Conservation (phyloP, 805 yeast genomes). For the Sugiyamaella marilandica region DNA sequence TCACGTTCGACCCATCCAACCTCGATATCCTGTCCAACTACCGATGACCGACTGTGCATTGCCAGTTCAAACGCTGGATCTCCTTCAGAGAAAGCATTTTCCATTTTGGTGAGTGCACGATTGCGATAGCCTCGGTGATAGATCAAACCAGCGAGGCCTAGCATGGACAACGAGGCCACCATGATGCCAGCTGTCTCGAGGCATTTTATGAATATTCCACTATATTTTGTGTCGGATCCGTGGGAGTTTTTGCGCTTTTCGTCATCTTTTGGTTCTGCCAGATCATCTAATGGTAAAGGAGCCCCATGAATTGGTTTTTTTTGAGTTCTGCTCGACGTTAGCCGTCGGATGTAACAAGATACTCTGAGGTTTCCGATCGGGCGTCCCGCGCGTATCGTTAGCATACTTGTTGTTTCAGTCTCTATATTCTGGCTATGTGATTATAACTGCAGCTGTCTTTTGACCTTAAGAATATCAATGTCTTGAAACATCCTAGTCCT, state of each 20-base stretch:
- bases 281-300: slow-evolving; percentile 10
- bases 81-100: slow-evolving; percentile 59
- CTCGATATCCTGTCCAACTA: slow-evolving; percentile 10
- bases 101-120: slow-evolving; percentile 62
- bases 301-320: slow-evolving; percentile 8
- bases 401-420: too few species aligned
- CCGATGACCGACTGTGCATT: slow-evolving; percentile 37
- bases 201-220: slow-evolving; percentile 16
- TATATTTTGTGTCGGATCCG: not conserved
- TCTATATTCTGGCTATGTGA: too few species aligned
- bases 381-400: too few species aligned
- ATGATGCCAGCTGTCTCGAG: slow-evolving; percentile 68
- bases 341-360: not conserved
- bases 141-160: slow-evolving; percentile 66
- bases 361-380: too few species aligned
- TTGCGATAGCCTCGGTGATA: slow-evolving; percentile 59
- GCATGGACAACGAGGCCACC: slow-evolving; percentile 58
- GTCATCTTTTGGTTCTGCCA: slow-evolving; percentile 2
- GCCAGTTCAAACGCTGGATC: slow-evolving; percentile 60
- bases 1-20: slow-evolving; percentile 44
- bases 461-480: too few species aligned
- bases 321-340: not conserved
- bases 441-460: too few species aligned
- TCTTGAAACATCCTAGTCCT: too few species aligned
- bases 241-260: not conserved